Conservation (phyloP, 2,329 filamentous ascomycete genomes). For the Sclerotinia borealis region DNA sequence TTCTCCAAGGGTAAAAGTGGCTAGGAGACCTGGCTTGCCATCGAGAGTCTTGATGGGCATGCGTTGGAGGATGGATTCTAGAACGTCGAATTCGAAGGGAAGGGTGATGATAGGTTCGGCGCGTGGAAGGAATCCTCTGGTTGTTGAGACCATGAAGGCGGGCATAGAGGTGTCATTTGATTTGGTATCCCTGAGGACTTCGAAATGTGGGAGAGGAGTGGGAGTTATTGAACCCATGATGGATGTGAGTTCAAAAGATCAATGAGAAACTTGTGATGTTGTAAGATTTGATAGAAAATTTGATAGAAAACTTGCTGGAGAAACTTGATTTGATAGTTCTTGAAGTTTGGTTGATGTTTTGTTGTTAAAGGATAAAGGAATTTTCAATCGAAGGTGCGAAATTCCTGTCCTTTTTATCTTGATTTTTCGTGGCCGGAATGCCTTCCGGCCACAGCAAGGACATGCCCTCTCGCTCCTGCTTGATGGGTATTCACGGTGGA, state of each 20-base stretch:
- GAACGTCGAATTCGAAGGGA: slow-evolving; percentile 64
- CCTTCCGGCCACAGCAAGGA: slow-evolving; percentile 26
- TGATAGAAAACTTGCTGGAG: neutral
- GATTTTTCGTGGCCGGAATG: slow-evolving; percentile 27
- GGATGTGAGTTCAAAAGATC: slow-evolving; percentile 6
- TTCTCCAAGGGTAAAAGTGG: slow-evolving; percentile 65
- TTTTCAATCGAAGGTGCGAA: slow-evolving; percentile 11
- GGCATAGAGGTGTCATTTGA: slow-evolving; percentile 58
- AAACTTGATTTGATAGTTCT: slow-evolving; percentile 6
- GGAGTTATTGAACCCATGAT: slow-evolving; percentile 30
- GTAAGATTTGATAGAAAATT: slow-evolving; percentile 3
- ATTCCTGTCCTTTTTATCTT: slow-evolving; percentile 25
- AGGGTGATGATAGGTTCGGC: slow-evolving; percentile 56
- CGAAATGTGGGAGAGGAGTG: slow-evolving; percentile 39
- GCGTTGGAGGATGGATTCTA: slow-evolving; percentile 66
- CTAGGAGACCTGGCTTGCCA: slow-evolving; percentile 72
- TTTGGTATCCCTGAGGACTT: slow-evolving; percentile 56
- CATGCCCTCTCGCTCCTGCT: slow-evolving; percentile 11
- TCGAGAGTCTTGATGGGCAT: slow-evolving; percentile 74
- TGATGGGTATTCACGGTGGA: slow-evolving; percentile 16
- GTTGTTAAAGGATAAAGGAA: slow-evolving; percentile 18
- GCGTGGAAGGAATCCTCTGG: slow-evolving; percentile 68
- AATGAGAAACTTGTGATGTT: neutral
- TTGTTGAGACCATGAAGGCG: slow-evolving; percentile 74
- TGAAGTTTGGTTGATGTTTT: neutral